Evolutionary conservation across 2,329 filamentous ascomycete species (phyloP).

Genomic region (Ceratocystis papillata): DNA sequence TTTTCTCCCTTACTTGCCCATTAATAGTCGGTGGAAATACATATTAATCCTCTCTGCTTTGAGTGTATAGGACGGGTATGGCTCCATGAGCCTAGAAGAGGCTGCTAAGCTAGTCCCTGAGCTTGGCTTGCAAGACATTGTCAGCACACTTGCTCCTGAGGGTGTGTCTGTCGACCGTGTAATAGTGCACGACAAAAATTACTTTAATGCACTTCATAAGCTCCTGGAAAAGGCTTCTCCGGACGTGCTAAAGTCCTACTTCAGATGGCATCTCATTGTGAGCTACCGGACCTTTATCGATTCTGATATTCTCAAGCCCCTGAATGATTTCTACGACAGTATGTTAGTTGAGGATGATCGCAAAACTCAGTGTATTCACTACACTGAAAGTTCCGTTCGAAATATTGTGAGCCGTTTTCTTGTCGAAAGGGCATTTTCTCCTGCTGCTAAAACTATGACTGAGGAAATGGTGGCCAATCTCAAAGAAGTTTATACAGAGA

Average conservation of each 20-base stretch:
- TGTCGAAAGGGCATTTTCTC: constrained; percentile 55
- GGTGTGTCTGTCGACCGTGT: constrained; percentile 36
- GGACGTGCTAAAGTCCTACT: constrained; percentile 50
- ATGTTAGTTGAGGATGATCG: constrained; percentile 50
- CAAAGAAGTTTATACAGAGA: constrained; percentile 53
- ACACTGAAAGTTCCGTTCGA: constrained; percentile 47
- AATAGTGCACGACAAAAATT: constrained; percentile 49
- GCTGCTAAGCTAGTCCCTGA: constrained; percentile 45
- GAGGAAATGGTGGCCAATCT: constrained; percentile 62
- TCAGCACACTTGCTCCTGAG: constrained; percentile 37
- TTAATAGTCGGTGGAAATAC: too few species aligned
- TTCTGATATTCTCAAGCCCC: constrained; percentile 48
- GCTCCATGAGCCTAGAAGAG: constrained; percentile 43
- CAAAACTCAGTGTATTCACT: constrained; percentile 53
- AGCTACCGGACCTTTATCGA: constrained; percentile 45
- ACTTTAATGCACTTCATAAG: constrained; percentile 46
- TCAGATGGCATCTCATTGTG: constrained; percentile 53
- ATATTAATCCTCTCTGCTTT: too few species aligned
- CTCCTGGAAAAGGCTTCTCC: constrained; percentile 45
- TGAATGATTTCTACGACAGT: constrained; percentile 48
- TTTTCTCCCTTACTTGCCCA: too few species aligned
- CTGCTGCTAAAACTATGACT: constrained; percentile 54
- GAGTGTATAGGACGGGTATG: too few species aligned
- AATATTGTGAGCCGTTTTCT: constrained; percentile 65
- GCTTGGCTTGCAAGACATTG: constrained; percentile 42